These are phyloP conservation scores for Eragrostis tef DNA, from an alignment of 202 grass and related monocot genomes.

Conservation along the genomic window DNA sequence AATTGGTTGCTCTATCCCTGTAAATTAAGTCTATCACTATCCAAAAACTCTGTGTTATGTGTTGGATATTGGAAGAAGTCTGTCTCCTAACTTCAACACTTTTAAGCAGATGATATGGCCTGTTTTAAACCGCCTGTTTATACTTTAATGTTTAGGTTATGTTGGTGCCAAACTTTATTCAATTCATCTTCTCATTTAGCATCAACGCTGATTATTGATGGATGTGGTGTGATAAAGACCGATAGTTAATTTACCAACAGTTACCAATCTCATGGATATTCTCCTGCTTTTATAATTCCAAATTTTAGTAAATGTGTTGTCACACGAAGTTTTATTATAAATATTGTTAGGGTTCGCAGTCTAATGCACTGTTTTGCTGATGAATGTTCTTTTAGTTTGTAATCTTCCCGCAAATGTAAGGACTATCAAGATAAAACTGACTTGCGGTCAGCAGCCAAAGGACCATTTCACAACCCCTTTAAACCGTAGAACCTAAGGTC, in stretches of 20 bases:
- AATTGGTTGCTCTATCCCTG: conserved; percentile 59
- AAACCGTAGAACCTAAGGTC: too few relatives aligned
- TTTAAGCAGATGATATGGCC: conserved; percentile 49
- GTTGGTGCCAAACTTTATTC: not conserved
- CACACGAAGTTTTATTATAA: too few relatives aligned
- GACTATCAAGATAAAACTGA: not conserved
- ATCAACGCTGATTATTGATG: conserved; percentile 11
- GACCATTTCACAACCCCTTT: too few relatives aligned
- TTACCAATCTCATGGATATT: not conserved
- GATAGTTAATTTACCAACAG: not conserved
- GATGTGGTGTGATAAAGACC: not conserved
- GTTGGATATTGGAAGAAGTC: conserved; percentile 44
- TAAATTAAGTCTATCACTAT: conserved; percentile 56
- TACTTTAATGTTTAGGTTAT: conserved; percentile 41
- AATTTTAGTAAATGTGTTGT: too few relatives aligned
- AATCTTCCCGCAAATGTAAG: not conserved
- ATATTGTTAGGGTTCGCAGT: too few relatives aligned
- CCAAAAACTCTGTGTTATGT: conserved; percentile 19
- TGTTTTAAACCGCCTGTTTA: conserved; percentile 43
- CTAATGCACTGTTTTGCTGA: too few relatives aligned
- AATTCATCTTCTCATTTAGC: conserved; percentile 19
- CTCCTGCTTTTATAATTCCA: too few relatives aligned
- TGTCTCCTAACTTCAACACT: conserved; percentile 37
- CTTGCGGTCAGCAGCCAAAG: too few relatives aligned
- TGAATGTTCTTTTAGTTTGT: not conserved